A percentile compares a stretch with the other conserved stretches of the same genome.
Evolutionary conservation across 1,284 basidiomycete genomes (phyloP).

Genomic region (Chondrostereum purpureum): DNA sequence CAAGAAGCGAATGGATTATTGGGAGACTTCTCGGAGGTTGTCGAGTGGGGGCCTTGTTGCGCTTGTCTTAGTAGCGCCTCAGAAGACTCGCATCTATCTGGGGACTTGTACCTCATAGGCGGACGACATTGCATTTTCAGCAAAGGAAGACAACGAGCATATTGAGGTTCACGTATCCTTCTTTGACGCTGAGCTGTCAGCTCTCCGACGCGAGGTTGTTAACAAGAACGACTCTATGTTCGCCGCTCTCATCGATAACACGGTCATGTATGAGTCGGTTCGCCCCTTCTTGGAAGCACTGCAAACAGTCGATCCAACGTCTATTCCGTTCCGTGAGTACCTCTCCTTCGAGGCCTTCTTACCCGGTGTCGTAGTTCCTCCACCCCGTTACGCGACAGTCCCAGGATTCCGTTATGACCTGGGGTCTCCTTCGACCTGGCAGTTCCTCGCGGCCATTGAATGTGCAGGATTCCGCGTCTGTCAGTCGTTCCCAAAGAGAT

Average conservation of each 20-base stretch:
- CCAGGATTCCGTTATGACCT: constrained; percentile 47
- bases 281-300: constrained; percentile 57
- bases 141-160: constrained; percentile 20
- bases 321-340: constrained; percentile 47
- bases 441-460: constrained; percentile 24
- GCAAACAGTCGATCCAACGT: constrained; percentile 36
- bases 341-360: constrained; percentile 32
- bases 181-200: constrained; percentile 44
- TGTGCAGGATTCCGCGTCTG: constrained; percentile 28
- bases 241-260: constrained; percentile 45
- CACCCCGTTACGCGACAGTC: constrained; percentile 40
- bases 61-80: constrained; percentile 35
- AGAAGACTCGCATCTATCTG: constrained; percentile 33
- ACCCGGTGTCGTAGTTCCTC: constrained; percentile 27
- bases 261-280: constrained; percentile 55
- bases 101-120: constrained; percentile 38
- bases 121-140: constrained; percentile 35
- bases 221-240: constrained; percentile 13
- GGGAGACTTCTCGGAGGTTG: constrained; percentile 51
- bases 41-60: constrained; percentile 52
- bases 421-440: constrained; percentile 31
- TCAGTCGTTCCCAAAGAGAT: constrained; percentile 31
- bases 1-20: constrained; percentile 36
- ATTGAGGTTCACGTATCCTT: constrained; percentile 41
- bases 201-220: constrained; percentile 19